These are phyloP conservation scores for Rhodotorula sp. DNA, from an alignment of 1,284 basidiomycete species.

Conservation along the genomic window DNA sequence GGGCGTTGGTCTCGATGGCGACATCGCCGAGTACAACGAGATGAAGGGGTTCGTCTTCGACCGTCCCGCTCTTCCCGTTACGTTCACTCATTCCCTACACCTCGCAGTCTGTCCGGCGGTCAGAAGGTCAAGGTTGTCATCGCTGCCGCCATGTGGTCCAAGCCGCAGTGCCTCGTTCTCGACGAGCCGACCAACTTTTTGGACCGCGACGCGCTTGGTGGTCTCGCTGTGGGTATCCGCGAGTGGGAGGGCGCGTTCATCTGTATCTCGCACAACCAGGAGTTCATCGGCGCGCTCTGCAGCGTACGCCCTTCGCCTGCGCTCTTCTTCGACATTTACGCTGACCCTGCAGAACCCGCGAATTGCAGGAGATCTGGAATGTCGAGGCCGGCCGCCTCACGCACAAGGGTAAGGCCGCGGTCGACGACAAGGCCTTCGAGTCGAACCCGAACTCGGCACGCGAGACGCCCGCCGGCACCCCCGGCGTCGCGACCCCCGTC, in stretches of 20 bases:
- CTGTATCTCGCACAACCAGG: slow-evolving; percentile 89
- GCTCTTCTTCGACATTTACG: not conserved
- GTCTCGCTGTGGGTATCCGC: slow-evolving; percentile 91
- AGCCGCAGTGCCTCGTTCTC: slow-evolving; percentile 68
- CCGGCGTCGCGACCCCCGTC: slow-evolving; percentile 52
- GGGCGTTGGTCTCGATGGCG: slow-evolving; percentile 91
- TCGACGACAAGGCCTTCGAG: slow-evolving; percentile 72
- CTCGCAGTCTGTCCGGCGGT: slow-evolving; percentile 53
- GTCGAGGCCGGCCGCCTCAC: slow-evolving; percentile 71
- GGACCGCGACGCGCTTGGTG: slow-evolving; percentile 72
- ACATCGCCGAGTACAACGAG: slow-evolving; percentile 96
- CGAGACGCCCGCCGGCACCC: slow-evolving; percentile 61
- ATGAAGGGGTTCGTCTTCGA: slow-evolving; percentile 60
- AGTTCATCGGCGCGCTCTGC: slow-evolving; percentile 88
- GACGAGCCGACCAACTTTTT: slow-evolving; percentile 87
- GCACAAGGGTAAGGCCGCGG: slow-evolving; percentile 80
- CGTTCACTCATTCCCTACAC: slow-evolving; percentile 46
- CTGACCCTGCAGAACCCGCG: not conserved
- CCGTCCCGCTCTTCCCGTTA: not conserved
- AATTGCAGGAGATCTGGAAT: slow-evolving; percentile 62
- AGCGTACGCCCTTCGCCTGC: not conserved
- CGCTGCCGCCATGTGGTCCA: slow-evolving; percentile 92
- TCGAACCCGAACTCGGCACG: slow-evolving; percentile 57
- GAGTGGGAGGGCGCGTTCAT: slow-evolving; percentile 97
- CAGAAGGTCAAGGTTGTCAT: slow-evolving; percentile 96